Evolutionary conservation across 1,139 yeast genomes (phyloP).

Genomic region (Sugiyamaella xylanicola): DNA sequence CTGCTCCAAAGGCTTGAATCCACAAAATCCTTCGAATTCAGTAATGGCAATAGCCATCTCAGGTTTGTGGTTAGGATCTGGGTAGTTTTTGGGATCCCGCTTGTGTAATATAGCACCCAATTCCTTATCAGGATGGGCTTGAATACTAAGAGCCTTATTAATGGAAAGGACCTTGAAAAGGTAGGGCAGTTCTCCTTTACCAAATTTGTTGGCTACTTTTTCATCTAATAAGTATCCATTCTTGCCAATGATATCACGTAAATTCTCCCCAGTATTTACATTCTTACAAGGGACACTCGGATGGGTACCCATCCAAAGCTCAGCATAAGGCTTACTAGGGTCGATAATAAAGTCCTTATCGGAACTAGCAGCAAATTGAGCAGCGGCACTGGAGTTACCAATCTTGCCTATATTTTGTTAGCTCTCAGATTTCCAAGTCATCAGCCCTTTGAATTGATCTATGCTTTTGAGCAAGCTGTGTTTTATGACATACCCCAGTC

Average conservation of each 20-base stretch:
- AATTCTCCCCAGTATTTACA: conserved; percentile 53
- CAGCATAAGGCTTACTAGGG: conserved; percentile 59
- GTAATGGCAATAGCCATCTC: conserved; percentile 99
- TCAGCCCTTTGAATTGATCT: background rate
- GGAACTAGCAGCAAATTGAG: conserved; percentile 75
- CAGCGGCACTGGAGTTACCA: conserved; percentile 84
- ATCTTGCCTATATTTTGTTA: conserved; percentile 82
- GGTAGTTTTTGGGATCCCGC: conserved; percentile 88
- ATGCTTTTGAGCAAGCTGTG: background rate
- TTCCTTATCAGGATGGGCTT: conserved; percentile 95
- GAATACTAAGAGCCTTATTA: conserved; percentile 88
- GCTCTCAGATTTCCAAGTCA: conserved; percentile 35
- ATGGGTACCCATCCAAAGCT: conserved; percentile 98
- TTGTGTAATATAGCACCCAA: conserved; percentile 76
- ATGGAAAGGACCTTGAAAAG: conserved; percentile 91
- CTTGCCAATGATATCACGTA: conserved; percentile 64
- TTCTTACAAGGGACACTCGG: conserved; percentile 84
- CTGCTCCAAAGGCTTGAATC: conserved; percentile 87
- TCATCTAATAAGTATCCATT: conserved; percentile 53
- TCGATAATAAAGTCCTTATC: conserved; percentile 64
- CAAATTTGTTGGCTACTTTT: conserved; percentile 64
- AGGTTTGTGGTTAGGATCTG: conserved; percentile 98
- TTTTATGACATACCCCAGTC: conserved; percentile 43
- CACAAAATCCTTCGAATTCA: conserved; percentile 95
- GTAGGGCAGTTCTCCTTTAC: conserved; percentile 80